A percentile compares a stretch with the other conserved stretches of the same genome.
Evolutionary conservation across 2,329 filamentous ascomycete genomes (phyloP).

Genomic region (Thelonectria olida): DNA sequence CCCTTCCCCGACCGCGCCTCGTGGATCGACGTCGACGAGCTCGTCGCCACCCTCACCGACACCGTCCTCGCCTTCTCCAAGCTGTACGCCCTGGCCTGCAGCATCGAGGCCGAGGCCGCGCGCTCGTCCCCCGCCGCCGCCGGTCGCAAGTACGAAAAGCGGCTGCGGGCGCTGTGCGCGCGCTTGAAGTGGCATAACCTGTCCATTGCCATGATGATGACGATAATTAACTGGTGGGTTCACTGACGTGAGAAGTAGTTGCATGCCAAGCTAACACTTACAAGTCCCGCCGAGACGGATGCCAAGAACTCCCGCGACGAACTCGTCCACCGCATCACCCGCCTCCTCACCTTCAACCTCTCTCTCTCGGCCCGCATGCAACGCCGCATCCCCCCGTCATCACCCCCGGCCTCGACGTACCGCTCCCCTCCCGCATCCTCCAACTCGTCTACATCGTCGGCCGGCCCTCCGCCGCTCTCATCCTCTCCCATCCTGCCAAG

Average conservation of each 20-base stretch:
- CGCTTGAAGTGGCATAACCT: constrained; percentile 50
- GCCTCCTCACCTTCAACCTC: constrained; percentile 48
- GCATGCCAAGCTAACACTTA: background rate
- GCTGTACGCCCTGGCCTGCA: constrained; percentile 42
- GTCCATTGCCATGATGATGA: constrained; percentile 52
- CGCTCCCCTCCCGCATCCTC: no score
- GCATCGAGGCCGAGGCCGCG: constrained; percentile 35
- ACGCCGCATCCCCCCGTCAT: constrained; percentile 34
- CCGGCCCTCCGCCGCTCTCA: constrained; percentile 25
- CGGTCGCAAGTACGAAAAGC: constrained; percentile 36
- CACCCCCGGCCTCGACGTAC: background rate
- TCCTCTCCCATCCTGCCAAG: constrained; percentile 25
- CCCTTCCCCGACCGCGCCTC: constrained; percentile 47
- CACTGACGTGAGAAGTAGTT: background rate
- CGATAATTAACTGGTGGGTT: constrained; percentile 50
- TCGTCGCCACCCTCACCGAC: constrained; percentile 48
- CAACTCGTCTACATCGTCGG: constrained; percentile 4
- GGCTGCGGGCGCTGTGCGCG: constrained; percentile 42
- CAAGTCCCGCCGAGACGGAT: constrained; percentile 47
- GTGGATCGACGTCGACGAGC: constrained; percentile 48
- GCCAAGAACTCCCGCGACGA: constrained; percentile 47
- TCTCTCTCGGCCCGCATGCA: constrained; percentile 45
- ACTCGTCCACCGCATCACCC: constrained; percentile 45
- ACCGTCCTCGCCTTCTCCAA: constrained; percentile 48
- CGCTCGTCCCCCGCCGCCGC: constrained; percentile 28